phyloP scores from a whole-genome alignment of 2,329 filamentous ascomycete genomes.

The Phoma sp. region DNA sequence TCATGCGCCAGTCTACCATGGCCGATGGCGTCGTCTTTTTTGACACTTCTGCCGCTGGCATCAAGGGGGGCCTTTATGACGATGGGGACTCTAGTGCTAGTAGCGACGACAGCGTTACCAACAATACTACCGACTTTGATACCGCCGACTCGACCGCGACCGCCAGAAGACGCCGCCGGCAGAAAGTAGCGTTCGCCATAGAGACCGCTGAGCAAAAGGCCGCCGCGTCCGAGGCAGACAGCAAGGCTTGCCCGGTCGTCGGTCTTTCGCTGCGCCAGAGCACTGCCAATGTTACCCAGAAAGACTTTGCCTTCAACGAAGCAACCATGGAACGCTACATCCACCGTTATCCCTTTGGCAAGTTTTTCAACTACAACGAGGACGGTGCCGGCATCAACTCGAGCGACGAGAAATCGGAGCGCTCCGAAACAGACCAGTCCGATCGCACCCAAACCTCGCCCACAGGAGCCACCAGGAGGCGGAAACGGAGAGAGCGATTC shows the following conservation, averaged over 20 bases:
- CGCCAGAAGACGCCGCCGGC: conserved; percentile 24
- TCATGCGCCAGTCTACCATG: conserved; percentile 42
- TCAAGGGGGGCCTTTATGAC: conserved; percentile 33
- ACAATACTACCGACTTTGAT: conserved; percentile 40
- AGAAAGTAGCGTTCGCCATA: conserved; percentile 6
- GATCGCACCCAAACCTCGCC: conserved; percentile 28
- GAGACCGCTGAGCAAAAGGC: conserved; percentile 1
- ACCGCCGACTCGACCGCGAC: conserved; percentile 35
- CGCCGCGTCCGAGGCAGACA: conserved; percentile 16
- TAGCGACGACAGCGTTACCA: conserved; percentile 39
- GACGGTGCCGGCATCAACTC: conserved; percentile 41
- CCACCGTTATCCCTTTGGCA: conserved; percentile 40
- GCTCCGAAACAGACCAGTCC: conserved; percentile 38
- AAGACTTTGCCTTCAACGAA: conserved; percentile 42
- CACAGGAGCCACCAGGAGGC: conserved; percentile 19
- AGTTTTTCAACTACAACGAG: conserved; percentile 46
- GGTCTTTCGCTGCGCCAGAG: conserved; percentile 32
- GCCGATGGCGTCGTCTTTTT: conserved; percentile 47
- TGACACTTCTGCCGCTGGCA: conserved; percentile 40
- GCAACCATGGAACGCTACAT: conserved; percentile 45
- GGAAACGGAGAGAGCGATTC: conserved; percentile 38
- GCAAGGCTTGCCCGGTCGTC: conserved; percentile 34
- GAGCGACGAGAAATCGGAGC: conserved; percentile 40
- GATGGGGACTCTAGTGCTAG: conserved; percentile 22
- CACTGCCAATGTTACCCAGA: conserved; percentile 26